Conservation (phyloP, 108 stramenopile genomes). For the Nannochloropsis granulata region DNA sequence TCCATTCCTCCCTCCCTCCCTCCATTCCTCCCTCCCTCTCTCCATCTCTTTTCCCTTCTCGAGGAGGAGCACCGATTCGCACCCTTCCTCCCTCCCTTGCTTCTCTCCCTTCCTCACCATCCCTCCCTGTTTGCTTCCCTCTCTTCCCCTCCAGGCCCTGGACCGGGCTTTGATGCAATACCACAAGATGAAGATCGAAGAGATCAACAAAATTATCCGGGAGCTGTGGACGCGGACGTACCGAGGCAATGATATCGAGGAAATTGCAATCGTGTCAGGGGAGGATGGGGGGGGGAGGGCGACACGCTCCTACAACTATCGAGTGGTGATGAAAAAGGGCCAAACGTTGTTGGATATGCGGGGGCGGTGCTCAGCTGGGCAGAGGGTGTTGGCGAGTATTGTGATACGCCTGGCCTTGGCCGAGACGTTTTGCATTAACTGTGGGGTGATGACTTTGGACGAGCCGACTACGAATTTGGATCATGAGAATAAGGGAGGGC, state of each 20-base stretch:
- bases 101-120: neutral
- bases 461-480: slow-evolving; percentile 96
- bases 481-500: slow-evolving; percentile 64
- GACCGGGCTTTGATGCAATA: slow-evolving; percentile 78
- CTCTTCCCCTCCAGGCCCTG: slow-evolving; percentile 32
- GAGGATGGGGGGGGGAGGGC: slow-evolving; percentile 56
- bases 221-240: slow-evolving; percentile 93
- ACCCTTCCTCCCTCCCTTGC: neutral
- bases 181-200: slow-evolving; percentile 84
- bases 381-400: slow-evolving; percentile 57
- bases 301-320: slow-evolving; percentile 73
- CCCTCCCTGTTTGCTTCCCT: neutral
- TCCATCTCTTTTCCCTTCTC: neutral
- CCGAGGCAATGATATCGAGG: slow-evolving; percentile 92
- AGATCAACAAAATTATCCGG: slow-evolving; percentile 90
- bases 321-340: slow-evolving; percentile 68
- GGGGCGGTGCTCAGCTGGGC: slow-evolving; percentile 66
- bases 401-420: slow-evolving; percentile 98
- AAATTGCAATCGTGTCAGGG: slow-evolving; percentile 78
- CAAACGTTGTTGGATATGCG: slow-evolving; percentile 73
- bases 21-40: too few species aligned
- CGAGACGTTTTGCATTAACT: slow-evolving; percentile 90
- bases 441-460: slow-evolving; percentile 87
- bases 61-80: neutral
- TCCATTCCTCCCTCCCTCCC: too few species aligned